Conservation (phyloP, 2,329 filamentous ascomycete genomes). For the Ophiostoma sp. region DNA sequence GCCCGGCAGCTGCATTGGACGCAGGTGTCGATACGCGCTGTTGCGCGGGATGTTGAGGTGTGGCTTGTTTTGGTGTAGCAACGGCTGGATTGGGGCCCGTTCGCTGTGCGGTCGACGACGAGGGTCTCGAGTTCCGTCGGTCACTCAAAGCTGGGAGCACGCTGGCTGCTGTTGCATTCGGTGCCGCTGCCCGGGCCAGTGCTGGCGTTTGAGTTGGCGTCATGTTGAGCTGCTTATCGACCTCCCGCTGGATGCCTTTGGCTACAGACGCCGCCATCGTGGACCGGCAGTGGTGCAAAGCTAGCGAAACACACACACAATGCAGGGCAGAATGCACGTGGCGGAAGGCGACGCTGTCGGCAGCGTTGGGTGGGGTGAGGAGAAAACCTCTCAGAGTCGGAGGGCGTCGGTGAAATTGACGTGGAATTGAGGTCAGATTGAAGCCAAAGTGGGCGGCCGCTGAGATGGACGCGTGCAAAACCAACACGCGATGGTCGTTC, state of each 20-base stretch:
- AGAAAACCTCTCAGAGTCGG: not conserved
- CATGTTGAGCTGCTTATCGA: not conserved
- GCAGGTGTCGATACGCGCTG: not conserved
- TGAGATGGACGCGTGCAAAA: not conserved
- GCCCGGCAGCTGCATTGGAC: not conserved
- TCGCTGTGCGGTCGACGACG: not conserved
- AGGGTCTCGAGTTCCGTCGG: not conserved
- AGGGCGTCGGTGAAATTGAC: no score
- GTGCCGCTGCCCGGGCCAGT: no score
- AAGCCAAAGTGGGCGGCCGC: not conserved
- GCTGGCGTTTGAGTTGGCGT: not conserved
- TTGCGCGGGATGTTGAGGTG: not conserved
- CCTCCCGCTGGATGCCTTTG: not conserved
- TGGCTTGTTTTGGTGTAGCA: not conserved
- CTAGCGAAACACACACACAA: not conserved
- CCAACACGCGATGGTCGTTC: slow-evolving; percentile 7
- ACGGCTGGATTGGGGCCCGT: not conserved
- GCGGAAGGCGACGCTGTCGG: not conserved
- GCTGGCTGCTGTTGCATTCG: not conserved
- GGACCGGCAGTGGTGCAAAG: not conserved
- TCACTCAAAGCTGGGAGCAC: not conserved
- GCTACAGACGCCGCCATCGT: not conserved
- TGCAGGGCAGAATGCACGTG: not conserved
- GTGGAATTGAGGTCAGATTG: not conserved
- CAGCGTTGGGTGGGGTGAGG: not conserved